Percentiles rank a stretch among this genome's conserved stretches.
phyloP scores from a whole-genome alignment of 2,329 filamentous ascomycete genomes.

The Neopestalotiopsis sp. region DNA sequence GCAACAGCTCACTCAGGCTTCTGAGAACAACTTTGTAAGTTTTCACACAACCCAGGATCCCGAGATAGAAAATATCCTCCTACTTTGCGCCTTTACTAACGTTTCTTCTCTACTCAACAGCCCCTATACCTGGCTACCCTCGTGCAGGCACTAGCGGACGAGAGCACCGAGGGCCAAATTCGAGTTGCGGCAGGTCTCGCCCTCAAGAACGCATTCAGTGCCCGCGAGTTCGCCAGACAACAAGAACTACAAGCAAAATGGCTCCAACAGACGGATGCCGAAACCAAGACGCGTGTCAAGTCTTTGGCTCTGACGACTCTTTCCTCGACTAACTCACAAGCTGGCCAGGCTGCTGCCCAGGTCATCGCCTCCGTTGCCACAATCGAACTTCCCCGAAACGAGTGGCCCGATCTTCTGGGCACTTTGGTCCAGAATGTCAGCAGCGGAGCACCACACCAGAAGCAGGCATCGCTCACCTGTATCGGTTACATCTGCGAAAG shows the following conservation, averaged over 20 bases:
- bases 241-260: slow-evolving; percentile 93
- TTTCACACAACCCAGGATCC: slow-evolving; percentile 29
- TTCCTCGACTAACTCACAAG: slow-evolving; percentile 77
- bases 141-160: slow-evolving; percentile 92
- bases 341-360: slow-evolving; percentile 88
- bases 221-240: slow-evolving; percentile 86
- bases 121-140: slow-evolving; percentile 91
- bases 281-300: slow-evolving; percentile 89
- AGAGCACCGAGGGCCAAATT: slow-evolving; percentile 80
- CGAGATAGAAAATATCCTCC: slow-evolving; percentile 44
- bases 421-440: slow-evolving; percentile 91
- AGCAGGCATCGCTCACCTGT: slow-evolving; percentile 92
- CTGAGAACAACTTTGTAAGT: slow-evolving; percentile 92
- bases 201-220: slow-evolving; percentile 97
- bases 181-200: slow-evolving; percentile 94
- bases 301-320: slow-evolving; percentile 88
- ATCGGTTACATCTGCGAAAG: slow-evolving; percentile 99
- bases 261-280: slow-evolving; percentile 80
- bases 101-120: slow-evolving; percentile 40
- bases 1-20: slow-evolving; percentile 90
- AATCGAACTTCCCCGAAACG: slow-evolving; percentile 90
- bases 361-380: slow-evolving; percentile 94
- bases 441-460: slow-evolving; percentile 83
- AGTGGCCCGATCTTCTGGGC: slow-evolving; percentile 93
- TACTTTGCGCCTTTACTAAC: neutral